phyloP scores from a whole-genome alignment of 1,284 basidiomycete species.

The Sanguinoderma infundibulare region DNA sequence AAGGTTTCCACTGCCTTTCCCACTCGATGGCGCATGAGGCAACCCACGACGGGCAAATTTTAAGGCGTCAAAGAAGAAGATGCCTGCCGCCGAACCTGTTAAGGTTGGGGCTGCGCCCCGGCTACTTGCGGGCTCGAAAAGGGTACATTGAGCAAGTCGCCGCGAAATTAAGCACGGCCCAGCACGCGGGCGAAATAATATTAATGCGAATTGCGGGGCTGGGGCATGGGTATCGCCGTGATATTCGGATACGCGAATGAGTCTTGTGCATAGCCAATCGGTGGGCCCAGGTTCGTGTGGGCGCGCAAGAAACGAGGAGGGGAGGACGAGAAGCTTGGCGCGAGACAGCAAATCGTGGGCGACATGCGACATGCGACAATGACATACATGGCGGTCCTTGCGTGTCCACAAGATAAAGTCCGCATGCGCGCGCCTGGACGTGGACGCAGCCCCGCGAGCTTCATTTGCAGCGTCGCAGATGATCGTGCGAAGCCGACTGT shows the following conservation, averaged over 20 bases:
- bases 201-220: no score
- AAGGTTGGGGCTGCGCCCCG: slow-evolving; percentile 15
- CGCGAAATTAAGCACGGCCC: slow-evolving; percentile 1
- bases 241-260: slow-evolving; percentile 1
- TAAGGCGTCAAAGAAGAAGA: not conserved
- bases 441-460: slow-evolving; percentile 14
- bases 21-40: slow-evolving; percentile 4
- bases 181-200: not conserved
- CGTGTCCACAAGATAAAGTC: slow-evolving; percentile 6
- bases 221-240: not conserved
- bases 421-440: slow-evolving; percentile 1
- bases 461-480: slow-evolving; percentile 2
- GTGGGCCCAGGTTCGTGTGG: not conserved
- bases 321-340: not conserved
- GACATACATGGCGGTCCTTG: slow-evolving; percentile 7
- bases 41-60: slow-evolving; percentile 1
- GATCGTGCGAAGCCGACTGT: slow-evolving; percentile 13
- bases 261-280: not conserved
- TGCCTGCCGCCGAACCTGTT: not conserved
- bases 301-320: not conserved
- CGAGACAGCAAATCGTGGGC: not conserved
- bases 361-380: not conserved
- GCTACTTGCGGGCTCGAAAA: slow-evolving; percentile 7
- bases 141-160: slow-evolving; percentile 15
- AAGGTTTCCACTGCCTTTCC: slow-evolving; percentile 12